Evolutionary conservation across 805 yeast genomes (phyloP).

Genomic region (Ogataea degrootiae): DNA sequence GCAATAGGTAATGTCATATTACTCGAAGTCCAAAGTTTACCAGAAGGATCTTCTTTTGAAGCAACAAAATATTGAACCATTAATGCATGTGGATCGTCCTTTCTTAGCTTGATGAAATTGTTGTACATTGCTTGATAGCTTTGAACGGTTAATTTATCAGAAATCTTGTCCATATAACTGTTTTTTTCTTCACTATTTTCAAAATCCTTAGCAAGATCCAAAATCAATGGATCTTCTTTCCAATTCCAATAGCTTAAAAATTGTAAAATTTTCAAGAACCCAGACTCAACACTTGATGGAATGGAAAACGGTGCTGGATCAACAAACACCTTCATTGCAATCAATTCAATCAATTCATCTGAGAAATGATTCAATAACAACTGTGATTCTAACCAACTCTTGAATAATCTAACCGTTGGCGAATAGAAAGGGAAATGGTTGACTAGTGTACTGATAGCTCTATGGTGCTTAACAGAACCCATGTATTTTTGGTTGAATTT

Average conservation of each 20-base stretch:
- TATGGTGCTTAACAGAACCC: slow-evolving; percentile 72
- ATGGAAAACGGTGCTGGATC: slow-evolving; percentile 81
- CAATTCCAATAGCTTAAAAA: slow-evolving; percentile 88
- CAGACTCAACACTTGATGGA: slow-evolving; percentile 77
- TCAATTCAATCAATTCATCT: slow-evolving; percentile 77
- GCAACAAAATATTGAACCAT: slow-evolving; percentile 80
- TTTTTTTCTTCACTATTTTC: slow-evolving; percentile 21
- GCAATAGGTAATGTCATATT: slow-evolving; percentile 65
- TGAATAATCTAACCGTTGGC: slow-evolving; percentile 78
- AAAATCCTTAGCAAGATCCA: slow-evolving; percentile 63
- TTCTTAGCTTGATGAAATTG: slow-evolving; percentile 64
- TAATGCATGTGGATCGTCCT: slow-evolving; percentile 75
- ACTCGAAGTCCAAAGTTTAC: slow-evolving; percentile 62
- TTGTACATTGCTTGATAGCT: slow-evolving; percentile 57
- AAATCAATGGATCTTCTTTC: slow-evolving; percentile 79
- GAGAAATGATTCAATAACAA: slow-evolving; percentile 62
- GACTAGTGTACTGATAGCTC: slow-evolving; percentile 67
- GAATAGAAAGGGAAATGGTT: slow-evolving; percentile 70
- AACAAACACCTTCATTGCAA: slow-evolving; percentile 79
- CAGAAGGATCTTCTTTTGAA: slow-evolving; percentile 80
- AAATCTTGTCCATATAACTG: slow-evolving; percentile 37
- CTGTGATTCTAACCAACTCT: slow-evolving; percentile 87
- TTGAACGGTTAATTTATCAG: slow-evolving; percentile 58
- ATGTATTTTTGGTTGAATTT: slow-evolving; percentile 61
- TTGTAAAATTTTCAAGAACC: slow-evolving; percentile 68